Evolutionary conservation across 441 rosid species (phyloP), one percentile per base, ranked within the genome.

Genomic region (Adansonia grandidieri): DNA sequence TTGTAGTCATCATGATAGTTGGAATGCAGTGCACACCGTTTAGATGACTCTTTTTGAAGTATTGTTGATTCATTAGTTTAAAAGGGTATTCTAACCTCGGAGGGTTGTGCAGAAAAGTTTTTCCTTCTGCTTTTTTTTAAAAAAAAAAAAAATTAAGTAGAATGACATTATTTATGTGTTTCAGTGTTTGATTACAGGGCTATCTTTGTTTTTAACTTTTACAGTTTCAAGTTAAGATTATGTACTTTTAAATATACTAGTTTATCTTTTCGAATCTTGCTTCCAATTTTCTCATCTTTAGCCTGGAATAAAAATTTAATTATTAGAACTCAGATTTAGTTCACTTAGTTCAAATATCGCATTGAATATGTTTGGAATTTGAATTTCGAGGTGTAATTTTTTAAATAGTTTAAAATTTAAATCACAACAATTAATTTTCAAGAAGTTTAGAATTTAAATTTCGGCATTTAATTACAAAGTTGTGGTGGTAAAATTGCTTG

Each of bases 41-140:
- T 74, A 80, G 82, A 86, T 87, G 87, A 77, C 88, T 82, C 88
- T 24, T 81, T 88, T 80, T 80, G 76, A 67, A 78, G 67, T 82
- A 65, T 75, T 79, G 74, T 69, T 73, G 80, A 73, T 82, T 77
- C 83, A 22, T 74, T 69, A 83, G 86, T 70, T 75, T 47, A 54
- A 60, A 71, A 42, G 57, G 37, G 61, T 9, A 60, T 78, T 56
- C 81, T 69, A 82, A 82, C 67, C 54, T 48, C 53, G 73, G 77
- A 67, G 37, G 79, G 83, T 75, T 86, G 90, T 89, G 89, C 87
- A 85, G 89, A 81, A 11, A 0, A 14, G 58, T 57, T 40, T n/a
- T 15, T 40, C 6, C 66, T 24, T 28, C 42, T 61, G 4, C 17
- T 54, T 32, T 71, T 58, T 44, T 28, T 28, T 24, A 24, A 28